Percentiles rank a stretch among this genome's conserved stretches.
Evolutionary conservation across 163 green algal genomes (phyloP).

Genomic region (Trebouxiophyceae sp.): DNA sequence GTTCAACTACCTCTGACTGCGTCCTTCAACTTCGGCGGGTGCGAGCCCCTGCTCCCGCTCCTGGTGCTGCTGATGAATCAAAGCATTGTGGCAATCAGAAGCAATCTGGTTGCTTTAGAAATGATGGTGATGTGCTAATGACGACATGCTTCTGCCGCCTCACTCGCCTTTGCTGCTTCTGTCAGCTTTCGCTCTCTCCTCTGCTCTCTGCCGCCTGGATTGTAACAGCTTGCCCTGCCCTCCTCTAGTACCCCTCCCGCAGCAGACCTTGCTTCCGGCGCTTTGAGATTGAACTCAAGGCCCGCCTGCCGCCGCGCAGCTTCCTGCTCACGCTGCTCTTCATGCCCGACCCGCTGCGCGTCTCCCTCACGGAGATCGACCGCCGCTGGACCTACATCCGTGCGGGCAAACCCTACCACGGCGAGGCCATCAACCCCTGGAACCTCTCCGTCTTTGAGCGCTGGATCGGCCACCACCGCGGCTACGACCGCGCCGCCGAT

Average conservation of each 20-base stretch:
- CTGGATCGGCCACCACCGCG: constrained; percentile 8
- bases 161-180: too few relatives aligned
- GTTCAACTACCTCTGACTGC: constrained; percentile 30
- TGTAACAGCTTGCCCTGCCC: too few relatives aligned
- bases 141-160: too few relatives aligned
- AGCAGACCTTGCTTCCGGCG: too few relatives aligned
- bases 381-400: constrained; percentile 28
- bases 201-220: too few relatives aligned
- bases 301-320: not conserved
- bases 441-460: constrained; percentile 33
- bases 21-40: constrained; percentile 21
- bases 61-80: too few relatives aligned
- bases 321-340: constrained; percentile 39
- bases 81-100: too few relatives aligned
- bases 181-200: too few relatives aligned
- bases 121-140: too few relatives aligned
- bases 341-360: constrained; percentile 55
- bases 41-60: not conserved
- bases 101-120: too few relatives aligned
- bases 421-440: constrained; percentile 35
- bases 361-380: constrained; percentile 62
- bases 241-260: too few relatives aligned
- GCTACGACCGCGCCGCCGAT: not conserved
- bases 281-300: too few relatives aligned
- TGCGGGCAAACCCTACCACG: constrained; percentile 22